Evolutionary conservation across 2,329 filamentous ascomycete genomes (phyloP).

Genomic region (Penicillium griseofulvum): DNA sequence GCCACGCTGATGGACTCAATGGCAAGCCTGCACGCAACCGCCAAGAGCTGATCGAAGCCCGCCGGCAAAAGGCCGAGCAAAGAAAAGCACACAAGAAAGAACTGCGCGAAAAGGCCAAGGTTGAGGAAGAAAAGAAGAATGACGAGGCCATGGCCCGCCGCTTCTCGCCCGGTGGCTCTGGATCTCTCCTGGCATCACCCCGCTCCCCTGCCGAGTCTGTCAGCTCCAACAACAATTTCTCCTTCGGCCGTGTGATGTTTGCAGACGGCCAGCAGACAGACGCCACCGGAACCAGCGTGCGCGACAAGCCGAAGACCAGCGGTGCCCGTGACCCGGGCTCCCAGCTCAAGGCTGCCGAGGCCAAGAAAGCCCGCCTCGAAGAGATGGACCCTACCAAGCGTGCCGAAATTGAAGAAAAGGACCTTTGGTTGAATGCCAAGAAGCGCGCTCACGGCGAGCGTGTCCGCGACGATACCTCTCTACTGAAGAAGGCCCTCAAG

Average conservation of each 20-base stretch:
- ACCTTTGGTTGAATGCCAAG: constrained; percentile 87
- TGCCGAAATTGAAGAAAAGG: constrained; percentile 86
- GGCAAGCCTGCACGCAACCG: constrained; percentile 80
- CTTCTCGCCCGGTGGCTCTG: constrained; percentile 57
- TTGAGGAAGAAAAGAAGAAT: constrained; percentile 68
- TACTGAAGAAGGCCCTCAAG: constrained; percentile 93
- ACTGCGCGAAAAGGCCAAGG: constrained; percentile 70
- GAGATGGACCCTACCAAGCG: constrained; percentile 76
- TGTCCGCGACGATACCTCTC: constrained; percentile 77
- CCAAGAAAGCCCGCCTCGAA: constrained; percentile 77
- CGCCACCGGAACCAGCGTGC: constrained; percentile 60
- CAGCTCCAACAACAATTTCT: constrained; percentile 64
- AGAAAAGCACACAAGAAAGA: constrained; percentile 88
- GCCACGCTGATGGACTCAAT: constrained; percentile 82
- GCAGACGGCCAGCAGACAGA: constrained; percentile 79
- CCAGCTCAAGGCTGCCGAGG: constrained; percentile 79
- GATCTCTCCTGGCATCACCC: constrained; percentile 56
- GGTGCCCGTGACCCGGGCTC: constrained; percentile 82
- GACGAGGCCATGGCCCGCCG: constrained; percentile 57
- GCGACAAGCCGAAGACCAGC: constrained; percentile 71
- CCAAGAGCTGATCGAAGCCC: constrained; percentile 86
- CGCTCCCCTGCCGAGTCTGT: constrained; percentile 49
- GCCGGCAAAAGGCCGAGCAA: constrained; percentile 81
- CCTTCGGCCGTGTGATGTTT: constrained; percentile 90
- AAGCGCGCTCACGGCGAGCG: constrained; percentile 86